Evolutionary conservation across 2,329 filamentous ascomycete species (phyloP).

Genomic region (Immersiporthe knoxdaviesiana): DNA sequence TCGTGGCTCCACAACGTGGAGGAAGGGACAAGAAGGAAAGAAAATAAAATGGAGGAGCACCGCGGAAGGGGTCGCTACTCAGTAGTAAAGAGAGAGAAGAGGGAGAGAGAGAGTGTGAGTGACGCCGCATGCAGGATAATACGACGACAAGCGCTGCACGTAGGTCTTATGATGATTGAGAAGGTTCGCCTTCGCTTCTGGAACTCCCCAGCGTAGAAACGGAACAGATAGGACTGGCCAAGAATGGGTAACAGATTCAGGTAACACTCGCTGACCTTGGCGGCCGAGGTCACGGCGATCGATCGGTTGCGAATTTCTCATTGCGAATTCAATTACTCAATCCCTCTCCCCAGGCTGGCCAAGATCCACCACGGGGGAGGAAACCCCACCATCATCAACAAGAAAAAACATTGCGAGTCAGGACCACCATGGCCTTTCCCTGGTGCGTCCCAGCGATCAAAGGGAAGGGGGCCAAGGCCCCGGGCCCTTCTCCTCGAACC

Average conservation of each 20-base stretch:
- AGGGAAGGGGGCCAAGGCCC: no score
- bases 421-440: background rate
- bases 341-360: conserved; percentile 4
- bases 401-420: conserved; percentile 1
- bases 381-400: conserved; percentile 9
- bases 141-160: background rate
- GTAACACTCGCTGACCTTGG: background rate
- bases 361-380: conserved; percentile 3
- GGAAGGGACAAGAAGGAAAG: background rate
- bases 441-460: background rate
- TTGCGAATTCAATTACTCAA: conserved; percentile 14
- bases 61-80: background rate
- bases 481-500: conserved; percentile 1
- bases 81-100: background rate
- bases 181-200: background rate
- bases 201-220: background rate
- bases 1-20: background rate
- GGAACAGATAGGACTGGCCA: background rate
- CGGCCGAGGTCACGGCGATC: background rate
- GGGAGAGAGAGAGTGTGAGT: background rate
- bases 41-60: background rate
- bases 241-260: conserved; percentile 12
- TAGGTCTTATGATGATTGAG: background rate
- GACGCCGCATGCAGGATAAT: background rate
- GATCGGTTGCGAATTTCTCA: conserved; percentile 10